Evolutionary conservation across 225 moss, liverwort and hornwort genomes (phyloP), one percentile per base, ranked within the genome.

Genomic region (Thuidium tamariscinum): DNA sequence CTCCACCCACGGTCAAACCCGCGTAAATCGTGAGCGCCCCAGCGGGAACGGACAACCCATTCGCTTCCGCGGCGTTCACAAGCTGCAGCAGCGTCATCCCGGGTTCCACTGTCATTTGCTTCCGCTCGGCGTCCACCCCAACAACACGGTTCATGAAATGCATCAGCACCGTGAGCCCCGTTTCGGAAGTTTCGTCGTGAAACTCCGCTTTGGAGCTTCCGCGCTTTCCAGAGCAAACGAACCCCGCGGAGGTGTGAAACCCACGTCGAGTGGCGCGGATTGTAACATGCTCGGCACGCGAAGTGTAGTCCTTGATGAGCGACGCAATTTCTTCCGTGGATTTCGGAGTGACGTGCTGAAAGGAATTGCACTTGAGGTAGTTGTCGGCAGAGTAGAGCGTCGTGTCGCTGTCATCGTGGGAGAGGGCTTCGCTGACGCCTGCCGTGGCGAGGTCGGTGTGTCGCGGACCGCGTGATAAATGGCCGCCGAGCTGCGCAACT

Each of bases 31-130:
- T 63, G 13, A 94, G 13, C 1, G 91, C 81, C 2, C 90, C 93
- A 17, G 89, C 89, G 0, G 86, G 92, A 0, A 92, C 75, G 25
- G 95, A 93, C 90, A 95, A 17, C 34, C 42, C 84, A 46, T 89
- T 84, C 20, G 77, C 86, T 34, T 89, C 88, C 22, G 92, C 91
- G 4, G 93, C 90, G 23, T 90, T 89, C 23, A 83, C 91, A 13
- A 95, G 90, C 78, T 89, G 75, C 48, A 92, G 86, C 10, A 93
- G 49, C n/a, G 94, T 93, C 93, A 95, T 95, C 36, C 94, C 95
- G 5, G 91, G 90, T 64, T 88, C 92, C 62, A 95, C 92, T 2
- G 94, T 94, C 17, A 95, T 41, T 65, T 80, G 66, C 9, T 54
- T 77, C 7, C 55, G 83, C 41, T 74, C 75, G 10, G 56, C 21